Evolutionary conservation across 257 asterid genomes (phyloP).

Genomic region (Nicotiana sylvestris): DNA sequence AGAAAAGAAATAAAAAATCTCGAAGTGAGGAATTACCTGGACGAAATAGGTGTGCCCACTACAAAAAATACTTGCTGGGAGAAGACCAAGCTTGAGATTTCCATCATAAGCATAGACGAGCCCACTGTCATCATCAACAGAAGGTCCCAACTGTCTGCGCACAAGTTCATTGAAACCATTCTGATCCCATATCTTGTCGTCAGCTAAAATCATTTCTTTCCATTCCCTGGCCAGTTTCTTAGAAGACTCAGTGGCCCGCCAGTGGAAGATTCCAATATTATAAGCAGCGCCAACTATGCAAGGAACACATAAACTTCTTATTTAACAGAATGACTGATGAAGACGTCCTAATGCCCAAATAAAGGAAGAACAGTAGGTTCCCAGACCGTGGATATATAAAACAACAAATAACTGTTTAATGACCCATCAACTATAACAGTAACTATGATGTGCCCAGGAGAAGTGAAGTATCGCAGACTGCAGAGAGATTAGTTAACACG

Average conservation of each 20-base stretch:
- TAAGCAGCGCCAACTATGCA: conserved; percentile 78
- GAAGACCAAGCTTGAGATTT: conserved; percentile 84
- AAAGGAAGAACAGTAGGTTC: neutral
- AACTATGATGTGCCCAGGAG: neutral
- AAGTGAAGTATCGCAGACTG: neutral
- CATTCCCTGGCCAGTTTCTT: conserved; percentile 85
- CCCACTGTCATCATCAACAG: conserved; percentile 96
- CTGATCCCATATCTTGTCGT: conserved; percentile 95
- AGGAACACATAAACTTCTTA: conserved; percentile 6
- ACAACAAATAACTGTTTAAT: neutral
- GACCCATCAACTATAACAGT: neutral
- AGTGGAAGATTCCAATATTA: conserved; percentile 95
- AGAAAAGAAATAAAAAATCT: neutral
- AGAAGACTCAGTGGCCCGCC: conserved; percentile 89
- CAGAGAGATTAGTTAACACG: neutral
- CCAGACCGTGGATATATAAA: neutral
- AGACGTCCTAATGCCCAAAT: neutral
- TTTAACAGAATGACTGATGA: conserved; percentile 13
- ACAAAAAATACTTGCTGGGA: conserved; percentile 96
- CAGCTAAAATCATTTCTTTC: conserved; percentile 81
- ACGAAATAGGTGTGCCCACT: conserved; percentile 98
- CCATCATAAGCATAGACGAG: conserved; percentile 98
- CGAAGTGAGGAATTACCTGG: conserved; percentile 52
- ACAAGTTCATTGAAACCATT: conserved; percentile 84
- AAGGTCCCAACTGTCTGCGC: conserved; percentile 85